Percentiles rank a stretch among this genome's conserved stretches.
Evolutionary conservation across 345 rosid genomes (phyloP).

Genomic region (Trapa incisa): DNA sequence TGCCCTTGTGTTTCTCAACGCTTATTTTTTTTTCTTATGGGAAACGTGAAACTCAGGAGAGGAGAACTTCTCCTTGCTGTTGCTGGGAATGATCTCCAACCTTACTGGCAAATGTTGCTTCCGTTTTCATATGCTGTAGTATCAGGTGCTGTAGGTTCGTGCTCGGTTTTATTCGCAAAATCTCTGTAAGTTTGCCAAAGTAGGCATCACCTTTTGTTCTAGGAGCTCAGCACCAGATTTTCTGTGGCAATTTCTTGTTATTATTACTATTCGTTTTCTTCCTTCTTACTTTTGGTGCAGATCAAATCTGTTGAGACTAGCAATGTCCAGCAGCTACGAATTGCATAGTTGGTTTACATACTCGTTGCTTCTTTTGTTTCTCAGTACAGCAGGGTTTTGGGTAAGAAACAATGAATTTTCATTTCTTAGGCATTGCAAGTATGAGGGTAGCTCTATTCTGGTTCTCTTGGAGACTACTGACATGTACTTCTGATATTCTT

Average conservation of each 20-base stretch:
- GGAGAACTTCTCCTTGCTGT: slow-evolving; percentile 61
- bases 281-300: slow-evolving; percentile 31
- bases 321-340: slow-evolving; percentile 79
- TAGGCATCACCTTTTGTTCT: slow-evolving; percentile 2
- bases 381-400: slow-evolving; percentile 98
- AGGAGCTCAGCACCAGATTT: background rate
- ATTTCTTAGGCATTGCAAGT: background rate
- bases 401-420: slow-evolving; percentile 23
- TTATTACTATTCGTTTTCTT: slow-evolving; percentile 6
- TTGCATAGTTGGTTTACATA: slow-evolving; percentile 97
- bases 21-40: background rate
- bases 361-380: slow-evolving; percentile 91
- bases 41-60: slow-evolving; percentile 36
- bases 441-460: no score
- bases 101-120: slow-evolving; percentile 76
- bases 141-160: slow-evolving; percentile 96
- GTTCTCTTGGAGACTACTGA: no score
- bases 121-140: slow-evolving; percentile 96
- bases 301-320: slow-evolving; percentile 82
- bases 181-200: slow-evolving; percentile 61
- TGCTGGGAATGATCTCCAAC: slow-evolving; percentile 64
- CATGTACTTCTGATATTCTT: no score
- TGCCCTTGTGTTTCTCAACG: background rate
- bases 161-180: slow-evolving; percentile 95
- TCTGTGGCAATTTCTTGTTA: background rate